Conservation (phyloP, 2,329 filamentous ascomycete species). For the Trichoderma endophyticum region DNA sequence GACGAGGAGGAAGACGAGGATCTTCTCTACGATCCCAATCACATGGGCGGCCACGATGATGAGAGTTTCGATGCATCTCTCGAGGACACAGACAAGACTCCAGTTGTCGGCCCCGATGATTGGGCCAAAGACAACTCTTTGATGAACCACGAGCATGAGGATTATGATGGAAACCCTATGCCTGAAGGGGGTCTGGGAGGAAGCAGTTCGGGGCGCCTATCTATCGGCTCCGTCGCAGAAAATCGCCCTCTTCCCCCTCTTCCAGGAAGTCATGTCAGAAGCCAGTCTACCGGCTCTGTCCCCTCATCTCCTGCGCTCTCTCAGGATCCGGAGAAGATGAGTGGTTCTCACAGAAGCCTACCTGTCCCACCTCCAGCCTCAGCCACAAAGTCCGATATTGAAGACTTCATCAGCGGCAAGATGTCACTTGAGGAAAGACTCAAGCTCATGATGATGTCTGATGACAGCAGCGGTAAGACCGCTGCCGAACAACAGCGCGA, state of each 20-base stretch:
- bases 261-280: conserved; percentile 52
- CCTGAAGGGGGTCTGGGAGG: conserved; percentile 48
- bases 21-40: conserved; percentile 52
- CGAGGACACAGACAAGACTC: conserved; percentile 95
- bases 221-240: conserved; percentile 70
- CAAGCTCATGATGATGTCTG: conserved; percentile 82
- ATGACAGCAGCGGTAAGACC: conserved; percentile 55
- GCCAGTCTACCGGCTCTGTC: conserved; percentile 44
- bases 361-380: conserved; percentile 68
- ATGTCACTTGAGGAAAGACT: conserved; percentile 86
- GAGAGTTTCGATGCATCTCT: conserved; percentile 96
- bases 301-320: conserved; percentile 62
- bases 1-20: conserved; percentile 70
- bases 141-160: conserved; percentile 26
- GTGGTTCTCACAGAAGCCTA: conserved; percentile 63
- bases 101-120: conserved; percentile 94
- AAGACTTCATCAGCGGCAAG: conserved; percentile 68
- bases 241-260: conserved; percentile 83
- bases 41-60: conserved; percentile 56
- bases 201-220: conserved; percentile 48
- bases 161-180: conserved; percentile 67
- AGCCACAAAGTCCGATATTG: conserved; percentile 72
- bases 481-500: conserved; percentile 66
- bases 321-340: conserved; percentile 68
- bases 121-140: conserved; percentile 73